These are phyloP conservation scores for Auriscalpium vulgare DNA, from an alignment of 768 basidiomycete genomes.

Conservation along the genomic window DNA sequence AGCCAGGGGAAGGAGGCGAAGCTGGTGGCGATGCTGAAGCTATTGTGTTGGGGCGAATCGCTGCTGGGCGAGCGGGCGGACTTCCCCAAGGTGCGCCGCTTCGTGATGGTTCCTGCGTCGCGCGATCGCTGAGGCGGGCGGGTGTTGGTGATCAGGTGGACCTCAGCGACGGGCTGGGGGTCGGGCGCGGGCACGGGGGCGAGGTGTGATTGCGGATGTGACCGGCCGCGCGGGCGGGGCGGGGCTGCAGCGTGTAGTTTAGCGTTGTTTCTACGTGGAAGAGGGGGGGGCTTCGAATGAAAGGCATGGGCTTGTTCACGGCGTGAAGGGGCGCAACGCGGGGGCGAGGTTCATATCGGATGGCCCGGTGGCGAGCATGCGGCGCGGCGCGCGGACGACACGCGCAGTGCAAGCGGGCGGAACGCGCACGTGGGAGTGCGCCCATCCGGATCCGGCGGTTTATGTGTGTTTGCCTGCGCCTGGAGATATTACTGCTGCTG, in stretches of 20 bases:
- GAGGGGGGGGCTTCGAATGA: background rate
- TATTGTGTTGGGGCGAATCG: conserved; percentile 84
- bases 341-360: no score
- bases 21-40: conserved; percentile 69
- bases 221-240: no score
- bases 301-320: no score
- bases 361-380: background rate
- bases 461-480: background rate
- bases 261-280: background rate
- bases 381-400: background rate
- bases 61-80: conserved; percentile 71
- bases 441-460: background rate
- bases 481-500: background rate
- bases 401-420: background rate
- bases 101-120: conserved; percentile 15
- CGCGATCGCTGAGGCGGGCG: background rate
- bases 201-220: background rate
- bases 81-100: conserved; percentile 59
- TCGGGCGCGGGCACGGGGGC: background rate
- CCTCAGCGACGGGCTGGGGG: conserved; percentile 1
- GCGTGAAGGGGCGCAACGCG: no score
- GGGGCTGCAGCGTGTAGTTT: background rate
- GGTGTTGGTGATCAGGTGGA: conserved; percentile 4
- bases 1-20: conserved; percentile 93
- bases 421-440: background rate